Evolutionary conservation across 2,329 filamentous ascomycete species (phyloP), one percentile per base, ranked within the genome.

Genomic region (Epichloe bromicola): DNA sequence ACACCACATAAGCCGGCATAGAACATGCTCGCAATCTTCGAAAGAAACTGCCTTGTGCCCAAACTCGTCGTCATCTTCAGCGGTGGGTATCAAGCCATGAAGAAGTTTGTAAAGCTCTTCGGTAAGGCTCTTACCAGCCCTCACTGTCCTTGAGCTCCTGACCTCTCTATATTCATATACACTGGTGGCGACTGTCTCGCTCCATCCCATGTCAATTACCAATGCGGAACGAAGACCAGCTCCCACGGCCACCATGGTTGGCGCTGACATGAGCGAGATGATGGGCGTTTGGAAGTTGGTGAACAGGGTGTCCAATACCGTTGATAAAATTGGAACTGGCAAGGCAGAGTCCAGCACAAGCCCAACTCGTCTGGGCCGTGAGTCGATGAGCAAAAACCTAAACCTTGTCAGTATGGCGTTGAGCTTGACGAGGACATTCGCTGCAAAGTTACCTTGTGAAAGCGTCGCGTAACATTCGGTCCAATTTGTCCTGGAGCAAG

Each of bases 161-260:
- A 95, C 80, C 64, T 95, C 89, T 50, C 87, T 83, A 64, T 89
- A 95, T 67, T 98, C 93, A 62, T 90, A 97, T 6, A 97, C 76
- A 5, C 83, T 86, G 0, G 88, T 95, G 20, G 94, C 79, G 0
- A 84, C 78, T 0, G 90, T 95, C 66, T 97, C 93, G 41, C 82
- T 77, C 93, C 93, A 98, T 42, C 91, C 93, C 54, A 98, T 76
- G 61, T 98, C 89, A 38, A 98, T 74, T 0, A 97, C 80, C 41
- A 98, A 67, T 1, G 85, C 88, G n/a, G 87, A 88, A 14, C 93
- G 82, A 40, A 95, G 71, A 1, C 93, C 93, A 5, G 90, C 89
- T 7, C 85, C 85, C 3, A 90, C 78, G 6, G 85, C 74, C 2
- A 82, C 74, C 67, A 93, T 83, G 19, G 88, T 77, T 0, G 91